phyloP scores from a whole-genome alignment of 495 filamentous ascomycete species.

The Trichocladium antarcticum region DNA sequence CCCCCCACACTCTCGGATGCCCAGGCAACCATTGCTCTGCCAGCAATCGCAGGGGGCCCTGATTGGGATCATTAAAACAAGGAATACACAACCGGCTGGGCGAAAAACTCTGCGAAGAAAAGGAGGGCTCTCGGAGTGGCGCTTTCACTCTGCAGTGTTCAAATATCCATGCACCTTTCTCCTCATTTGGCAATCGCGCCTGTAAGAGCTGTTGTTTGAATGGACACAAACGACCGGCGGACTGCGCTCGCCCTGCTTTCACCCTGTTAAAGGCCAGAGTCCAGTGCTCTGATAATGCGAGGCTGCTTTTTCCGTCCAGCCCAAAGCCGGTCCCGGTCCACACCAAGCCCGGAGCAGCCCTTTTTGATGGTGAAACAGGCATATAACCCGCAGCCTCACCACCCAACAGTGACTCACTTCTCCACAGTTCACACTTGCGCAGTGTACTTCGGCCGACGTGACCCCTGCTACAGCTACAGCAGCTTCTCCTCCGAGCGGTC shows the following conservation, averaged over 20 bases:
- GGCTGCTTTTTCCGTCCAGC: conserved; percentile 1
- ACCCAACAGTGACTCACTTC: conserved; percentile 26
- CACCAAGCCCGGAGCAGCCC: background rate
- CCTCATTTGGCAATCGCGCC: conserved; percentile 9
- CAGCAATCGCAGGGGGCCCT: conserved; percentile 1
- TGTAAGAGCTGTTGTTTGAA: background rate
- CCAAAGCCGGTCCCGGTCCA: background rate
- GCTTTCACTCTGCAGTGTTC: conserved; percentile 5
- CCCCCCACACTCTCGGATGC: conserved; percentile 1
- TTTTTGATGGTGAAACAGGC: conserved; percentile 22
- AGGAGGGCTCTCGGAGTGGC: background rate
- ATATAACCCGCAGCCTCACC: conserved; percentile 26
- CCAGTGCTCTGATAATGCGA: background rate
- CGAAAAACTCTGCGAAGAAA: background rate
- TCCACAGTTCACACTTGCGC: conserved; percentile 20
- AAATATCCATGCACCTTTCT: conserved; percentile 8
- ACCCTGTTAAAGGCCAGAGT: background rate
- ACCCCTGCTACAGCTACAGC: conserved; percentile 21
- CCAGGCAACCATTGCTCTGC: conserved; percentile 19
- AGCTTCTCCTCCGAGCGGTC: conserved; percentile 7
- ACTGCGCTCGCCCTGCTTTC: conserved; percentile 1
- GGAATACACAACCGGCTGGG: background rate
- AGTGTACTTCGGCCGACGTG: conserved; percentile 16
- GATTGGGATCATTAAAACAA: conserved; percentile 9
- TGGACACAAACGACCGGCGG: background rate